Evolutionary conservation across 1,284 basidiomycete species (phyloP), one percentile per base, ranked within the genome.

Genomic region (Trametes hirsuta): DNA sequence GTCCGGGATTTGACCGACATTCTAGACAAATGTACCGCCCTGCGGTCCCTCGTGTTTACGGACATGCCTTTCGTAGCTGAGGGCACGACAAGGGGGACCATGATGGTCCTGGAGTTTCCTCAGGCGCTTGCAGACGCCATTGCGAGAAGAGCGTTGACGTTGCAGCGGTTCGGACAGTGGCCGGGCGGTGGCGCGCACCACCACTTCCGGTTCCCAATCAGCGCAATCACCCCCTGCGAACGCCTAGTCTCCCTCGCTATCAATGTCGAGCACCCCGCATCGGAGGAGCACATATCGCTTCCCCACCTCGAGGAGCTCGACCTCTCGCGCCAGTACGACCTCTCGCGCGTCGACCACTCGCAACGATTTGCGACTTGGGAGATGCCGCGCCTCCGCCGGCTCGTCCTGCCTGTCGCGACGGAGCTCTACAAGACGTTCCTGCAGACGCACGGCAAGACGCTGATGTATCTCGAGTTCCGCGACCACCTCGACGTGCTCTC

Each of bases 401-500:
- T 62, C 41, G 24, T 59, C 6, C 49, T 62, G 14, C 61, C 61
- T 8, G 44, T 62, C 41, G 53, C 49, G 14, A 62, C 49, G 8
- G 48, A 55, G 42, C 48, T 59, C 21, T 58, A 62, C 37, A 54
- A 50, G 4, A 36, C 35, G 22, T 46, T 62, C 36, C 53, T 62
- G 21, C 22, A 41, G 18, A 42, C 49, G 40, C 47, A 51, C 24
- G 61, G 61, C 12, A 34, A 21, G 10, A 47, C 45, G 9, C 36
- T 62, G 2, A 42, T 48, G 1, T 62, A 59, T 37, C 61, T 62
- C 18, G 61, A 62, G 46, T 62, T 62, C 50, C 57, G 61, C 22
- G 61, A 62, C 21, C 57, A 62, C 36, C 34, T 62, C 22, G 61
- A 62, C 40, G 47, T 62, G 46, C 47, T 30, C 22, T 24, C n/a